Conservation (phyloP, 2,329 filamentous ascomycete species). For the Colletotrichum graminicola region DNA sequence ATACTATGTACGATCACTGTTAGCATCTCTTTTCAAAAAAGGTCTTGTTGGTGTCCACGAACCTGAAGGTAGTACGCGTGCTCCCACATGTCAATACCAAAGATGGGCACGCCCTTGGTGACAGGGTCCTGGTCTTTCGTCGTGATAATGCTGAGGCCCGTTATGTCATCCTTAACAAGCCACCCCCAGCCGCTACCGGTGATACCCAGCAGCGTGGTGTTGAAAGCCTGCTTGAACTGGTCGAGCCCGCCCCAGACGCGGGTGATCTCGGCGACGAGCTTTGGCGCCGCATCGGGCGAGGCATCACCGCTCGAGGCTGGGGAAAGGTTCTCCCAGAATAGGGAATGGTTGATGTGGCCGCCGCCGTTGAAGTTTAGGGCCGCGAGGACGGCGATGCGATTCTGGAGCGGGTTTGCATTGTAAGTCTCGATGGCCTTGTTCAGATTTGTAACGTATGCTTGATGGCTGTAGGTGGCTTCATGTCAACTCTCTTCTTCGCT, state of each 20-base stretch:
- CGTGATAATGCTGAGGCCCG: conserved; percentile 76
- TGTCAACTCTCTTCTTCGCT: not conserved
- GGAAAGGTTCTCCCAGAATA: conserved; percentile 90
- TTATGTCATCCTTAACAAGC: conserved; percentile 75
- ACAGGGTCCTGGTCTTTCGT: conserved; percentile 91
- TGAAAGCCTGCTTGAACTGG: conserved; percentile 75
- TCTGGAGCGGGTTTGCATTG: conserved; percentile 53
- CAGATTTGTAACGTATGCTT: conserved; percentile 82
- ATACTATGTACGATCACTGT: conserved; percentile 66
- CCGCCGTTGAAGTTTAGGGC: conserved; percentile 90
- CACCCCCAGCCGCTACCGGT: conserved; percentile 92
- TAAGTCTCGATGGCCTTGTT: conserved; percentile 75
- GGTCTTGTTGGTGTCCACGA: conserved; percentile 40
- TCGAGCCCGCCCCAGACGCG: conserved; percentile 77
- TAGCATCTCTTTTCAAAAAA: conserved; percentile 23
- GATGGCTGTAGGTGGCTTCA: conserved; percentile 59
- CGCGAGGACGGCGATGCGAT: conserved; percentile 74
- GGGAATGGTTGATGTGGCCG: conserved; percentile 91
- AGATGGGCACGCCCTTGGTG: conserved; percentile 72
- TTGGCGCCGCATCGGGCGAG: conserved; percentile 66
- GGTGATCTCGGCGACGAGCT: conserved; percentile 71
- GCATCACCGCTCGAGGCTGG: conserved; percentile 71
- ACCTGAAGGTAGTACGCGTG: conserved; percentile 91
- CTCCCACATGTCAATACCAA: conserved; percentile 93
- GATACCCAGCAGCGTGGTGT: conserved; percentile 73